Evolutionary conservation across 768 basidiomycete genomes (phyloP), one percentile per base, ranked within the genome.

Genomic region (Glaciozyma martinii): DNA sequence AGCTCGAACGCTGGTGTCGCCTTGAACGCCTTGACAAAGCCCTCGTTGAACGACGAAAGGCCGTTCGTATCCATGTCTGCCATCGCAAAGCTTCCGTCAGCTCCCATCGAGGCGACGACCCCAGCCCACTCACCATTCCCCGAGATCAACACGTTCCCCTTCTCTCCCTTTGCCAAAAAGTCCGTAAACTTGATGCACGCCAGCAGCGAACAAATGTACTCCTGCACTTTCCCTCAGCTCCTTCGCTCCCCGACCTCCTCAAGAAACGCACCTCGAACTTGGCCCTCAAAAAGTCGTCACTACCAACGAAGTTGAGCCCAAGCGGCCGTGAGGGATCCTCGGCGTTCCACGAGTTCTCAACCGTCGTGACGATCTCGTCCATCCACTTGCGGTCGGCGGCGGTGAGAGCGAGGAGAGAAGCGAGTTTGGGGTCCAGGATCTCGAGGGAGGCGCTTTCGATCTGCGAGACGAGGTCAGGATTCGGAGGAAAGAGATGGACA

Each of bases 331-430:
- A 78, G 1, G 86, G 82, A 68, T 88, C 86, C 15, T 78, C 78
- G 6, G 85, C 83, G 62, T 83, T 82, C 86, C 87, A 93, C 12
- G 82, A 82, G 58, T 88, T 85, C 66, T 89, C 89, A 16, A 94
- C 90, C 66, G 90, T 89, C 60, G 81, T 83, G 47, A 93, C 82
- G 62, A 94, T 85, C 55, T 70, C 65, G 55, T 71, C 70, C 83
- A 98, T 90, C 95, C 95, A 99, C 76, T 89, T 93, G 64, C 94
- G 80, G 76, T 98, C 95, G 1, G 93, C 90, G 0, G 95, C 80
- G 3, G 94, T 97, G 70, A 99, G 78, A 8, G 83, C 84, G 27
- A 86, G 83, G 42, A 86, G 79, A 33, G 87, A 82, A 70, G 94
- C 92, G 9, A 95, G 74, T 73, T 81, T 85, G 5, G 85, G 83